These are phyloP conservation scores for Ilyonectria sp. DNA, from an alignment of 2,329 filamentous ascomycete species.

Conservation along the genomic window DNA sequence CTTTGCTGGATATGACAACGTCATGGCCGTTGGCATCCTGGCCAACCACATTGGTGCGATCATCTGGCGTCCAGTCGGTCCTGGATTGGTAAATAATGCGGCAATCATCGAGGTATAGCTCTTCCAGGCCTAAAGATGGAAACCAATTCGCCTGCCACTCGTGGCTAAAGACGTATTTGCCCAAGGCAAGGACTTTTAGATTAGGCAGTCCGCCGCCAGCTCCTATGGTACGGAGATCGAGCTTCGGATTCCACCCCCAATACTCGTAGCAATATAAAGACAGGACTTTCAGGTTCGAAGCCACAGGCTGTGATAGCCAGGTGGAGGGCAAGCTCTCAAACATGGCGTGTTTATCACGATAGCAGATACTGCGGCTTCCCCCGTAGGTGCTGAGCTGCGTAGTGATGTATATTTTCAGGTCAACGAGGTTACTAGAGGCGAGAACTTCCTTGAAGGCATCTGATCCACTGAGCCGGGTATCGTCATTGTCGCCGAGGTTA, in stretches of 20 bases:
- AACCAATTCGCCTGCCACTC: conserved; percentile 63
- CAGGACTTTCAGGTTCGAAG: conserved; percentile 49
- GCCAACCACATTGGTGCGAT: not conserved
- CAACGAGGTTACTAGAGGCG: not conserved
- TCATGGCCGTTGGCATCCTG: not conserved
- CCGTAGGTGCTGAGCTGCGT: not conserved
- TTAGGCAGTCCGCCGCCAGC: conserved; percentile 48
- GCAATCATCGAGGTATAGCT: conserved; percentile 60
- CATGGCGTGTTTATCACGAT: conserved; percentile 19
- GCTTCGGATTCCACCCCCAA: conserved; percentile 55
- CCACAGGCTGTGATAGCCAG: conserved; percentile 34
- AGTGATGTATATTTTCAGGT: conserved; percentile 12
- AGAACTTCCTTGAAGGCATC: not conserved
- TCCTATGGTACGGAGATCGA: conserved; percentile 48
- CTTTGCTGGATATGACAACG: not conserved
- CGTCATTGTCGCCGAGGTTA: conserved; percentile 13
- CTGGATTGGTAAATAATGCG: conserved; percentile 42
- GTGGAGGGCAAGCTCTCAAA: conserved; percentile 28
- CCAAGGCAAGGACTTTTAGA: conserved; percentile 56
- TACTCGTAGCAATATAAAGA: conserved; percentile 53
- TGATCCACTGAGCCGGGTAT: accelerated
- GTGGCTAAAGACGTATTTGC: conserved; percentile 57
- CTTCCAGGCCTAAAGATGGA: conserved; percentile 54
- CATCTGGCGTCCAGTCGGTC: not conserved
- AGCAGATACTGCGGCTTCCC: not conserved